Evolutionary conservation across 495 filamentous ascomycete species (phyloP).

Genomic region (Podospora bellae-mahoneyi): DNA sequence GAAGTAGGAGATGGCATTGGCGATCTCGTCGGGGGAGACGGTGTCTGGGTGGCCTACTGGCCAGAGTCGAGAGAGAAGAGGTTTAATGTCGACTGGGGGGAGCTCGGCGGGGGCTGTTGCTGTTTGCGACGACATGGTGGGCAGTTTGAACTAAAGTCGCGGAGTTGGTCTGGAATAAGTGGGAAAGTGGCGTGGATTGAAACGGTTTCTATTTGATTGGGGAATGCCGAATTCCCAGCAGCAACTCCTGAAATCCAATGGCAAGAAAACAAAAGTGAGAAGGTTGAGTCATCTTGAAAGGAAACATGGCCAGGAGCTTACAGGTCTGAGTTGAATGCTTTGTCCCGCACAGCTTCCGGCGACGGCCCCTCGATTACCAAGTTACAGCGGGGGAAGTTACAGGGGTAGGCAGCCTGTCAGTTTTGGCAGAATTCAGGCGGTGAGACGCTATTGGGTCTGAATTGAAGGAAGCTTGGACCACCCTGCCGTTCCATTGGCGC

Average conservation of each 20-base stretch:
- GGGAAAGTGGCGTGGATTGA: not conserved
- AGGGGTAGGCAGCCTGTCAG: not conserved
- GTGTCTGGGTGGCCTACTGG: conserved; percentile 47
- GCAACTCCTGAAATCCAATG: not conserved
- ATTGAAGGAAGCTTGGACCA: not conserved
- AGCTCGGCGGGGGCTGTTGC: conserved; percentile 20
- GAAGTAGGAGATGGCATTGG: conserved; percentile 78
- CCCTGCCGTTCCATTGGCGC: conserved; percentile 17
- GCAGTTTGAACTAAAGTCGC: not conserved
- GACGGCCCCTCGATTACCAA: conserved; percentile 23
- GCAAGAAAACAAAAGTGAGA: not conserved
- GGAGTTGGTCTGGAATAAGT: not conserved
- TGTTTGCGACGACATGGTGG: conserved; percentile 10
- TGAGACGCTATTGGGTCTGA: conserved; percentile 10
- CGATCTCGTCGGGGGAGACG: conserved; percentile 76
- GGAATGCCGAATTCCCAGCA: conserved; percentile 4
- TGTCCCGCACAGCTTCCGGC: conserved; percentile 14
- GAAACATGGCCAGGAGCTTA: conserved; percentile 7
- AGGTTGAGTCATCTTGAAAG: conserved; percentile 30
- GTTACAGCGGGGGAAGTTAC: conserved; percentile 20
- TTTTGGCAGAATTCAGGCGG: conserved; percentile 30
- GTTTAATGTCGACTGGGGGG: conserved; percentile 62
- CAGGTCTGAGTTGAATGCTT: conserved; percentile 12
- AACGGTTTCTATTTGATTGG: conserved; percentile 4
- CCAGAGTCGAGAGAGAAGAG: conserved; percentile 76